Evolutionary conservation across 2,329 filamentous ascomycete genomes (phyloP), one percentile per base, ranked within the genome.

Genomic region (Neonectria hederae): DNA sequence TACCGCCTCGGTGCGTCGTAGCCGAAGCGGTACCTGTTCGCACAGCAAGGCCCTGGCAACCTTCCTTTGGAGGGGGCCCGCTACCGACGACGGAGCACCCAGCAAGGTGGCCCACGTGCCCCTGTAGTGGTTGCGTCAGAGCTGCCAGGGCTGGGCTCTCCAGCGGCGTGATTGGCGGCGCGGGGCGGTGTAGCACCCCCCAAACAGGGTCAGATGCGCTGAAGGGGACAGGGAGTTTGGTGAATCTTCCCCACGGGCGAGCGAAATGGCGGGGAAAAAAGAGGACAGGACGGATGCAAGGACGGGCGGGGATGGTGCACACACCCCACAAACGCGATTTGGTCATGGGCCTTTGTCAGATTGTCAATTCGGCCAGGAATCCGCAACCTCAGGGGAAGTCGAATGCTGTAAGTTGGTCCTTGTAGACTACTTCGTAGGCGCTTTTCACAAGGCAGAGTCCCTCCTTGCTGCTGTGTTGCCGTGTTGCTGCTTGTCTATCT

Each of bases 301-400:
- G 5, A 32, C 42, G 40, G 26, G 28, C 5, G 28, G 28, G 28
- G 28, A 9, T 28, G 19, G 17, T n/a, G n/a, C n/a, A n/a, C n/a
- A 38, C 28, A 30, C 60, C 60, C 60, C 60, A 62, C 60, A 57
- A 28, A 28, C 40, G 19, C 24, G 49, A 30, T 56, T 54, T 61
- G 60, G 60, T 63, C 60, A 63, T 63, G 60, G 54, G 60, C 60
- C 59, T 63, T 54, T 63, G 54, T 63, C 59, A 56, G 53, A 56
- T 51, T 62, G 59, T 35, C 52, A 62, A 62, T 62, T 62, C 60
- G 60, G 24, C 28, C 54, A 22, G 13, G 43, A 24, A 38, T 46
- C 26, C 35, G 8, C 49, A 28, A 21, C 45, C 4, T 30, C 24
- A 28, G 22, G 24, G 24, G 4, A 26, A 7, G 4, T 7, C 17